Evolutionary conservation across 441 rosid genomes (phyloP).

Genomic region (Euphorbia schlechtendalii): DNA sequence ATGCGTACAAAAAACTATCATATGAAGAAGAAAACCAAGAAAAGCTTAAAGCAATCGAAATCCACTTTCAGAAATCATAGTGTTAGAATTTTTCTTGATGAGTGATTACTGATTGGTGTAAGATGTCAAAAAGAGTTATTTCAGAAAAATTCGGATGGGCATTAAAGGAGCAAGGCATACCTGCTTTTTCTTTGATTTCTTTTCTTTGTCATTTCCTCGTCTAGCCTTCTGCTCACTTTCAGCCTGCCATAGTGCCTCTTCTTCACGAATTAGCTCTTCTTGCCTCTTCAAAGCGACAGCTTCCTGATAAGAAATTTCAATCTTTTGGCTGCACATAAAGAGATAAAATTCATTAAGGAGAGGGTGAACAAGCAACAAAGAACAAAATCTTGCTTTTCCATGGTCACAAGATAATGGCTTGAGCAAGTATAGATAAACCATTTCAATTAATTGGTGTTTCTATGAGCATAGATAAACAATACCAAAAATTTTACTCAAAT

Average conservation of each 20-base stretch:
- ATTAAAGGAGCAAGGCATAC: conserved; percentile 22
- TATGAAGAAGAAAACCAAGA: background rate
- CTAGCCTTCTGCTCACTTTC: conserved; percentile 81
- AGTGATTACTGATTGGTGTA: background rate
- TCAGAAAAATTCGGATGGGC: background rate
- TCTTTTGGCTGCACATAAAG: conserved; percentile 55
- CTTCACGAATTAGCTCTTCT: conserved; percentile 94
- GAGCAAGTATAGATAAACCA: background rate
- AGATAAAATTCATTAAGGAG: conserved; percentile 11
- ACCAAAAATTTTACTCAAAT: background rate
- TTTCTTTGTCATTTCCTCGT: conserved; percentile 69
- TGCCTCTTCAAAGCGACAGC: conserved; percentile 87
- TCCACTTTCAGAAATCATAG: background rate
- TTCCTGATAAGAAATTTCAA: conserved; percentile 89
- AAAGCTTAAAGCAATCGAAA: background rate
- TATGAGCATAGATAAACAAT: background rate
- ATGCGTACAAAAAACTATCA: too few relatives aligned
- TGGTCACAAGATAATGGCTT: background rate
- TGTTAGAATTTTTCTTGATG: background rate
- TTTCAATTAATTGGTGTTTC: background rate
- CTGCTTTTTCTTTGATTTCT: conserved; percentile 91
- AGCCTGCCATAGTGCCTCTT: conserved; percentile 82
- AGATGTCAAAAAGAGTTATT: background rate
- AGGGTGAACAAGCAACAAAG: background rate
- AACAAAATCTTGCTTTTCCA: conserved; percentile 1